Evolutionary conservation across 2,329 filamentous ascomycete species (phyloP), one percentile per base, ranked within the genome.

Genomic region (Torrubiella hemipterigena): DNA sequence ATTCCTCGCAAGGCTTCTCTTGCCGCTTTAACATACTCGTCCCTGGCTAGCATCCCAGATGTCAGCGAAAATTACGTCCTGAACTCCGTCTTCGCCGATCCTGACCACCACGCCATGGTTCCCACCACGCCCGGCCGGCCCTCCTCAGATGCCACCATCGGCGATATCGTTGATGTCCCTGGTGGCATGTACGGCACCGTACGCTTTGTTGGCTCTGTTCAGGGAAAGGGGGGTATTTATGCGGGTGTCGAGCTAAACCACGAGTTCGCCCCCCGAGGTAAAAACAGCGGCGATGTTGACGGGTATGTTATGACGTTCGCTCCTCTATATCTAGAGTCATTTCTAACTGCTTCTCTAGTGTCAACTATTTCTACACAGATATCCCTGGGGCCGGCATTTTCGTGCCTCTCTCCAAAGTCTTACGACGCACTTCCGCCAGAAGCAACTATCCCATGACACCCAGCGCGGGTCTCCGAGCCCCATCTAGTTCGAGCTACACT

Each of bases 211-310:
- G 91, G 91, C 27, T 65, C 67, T 23, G 89, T 98, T 24, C 73
- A 77, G 44, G 87, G 87, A 40, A 95, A 94, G 63, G 85, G 81
- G 44, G 91, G 91, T 30, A 72, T 73, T 14, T 98, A 98, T 63
- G 86, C 84, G 19, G 91, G 91, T 27, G 83, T 98, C 21, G 91
- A 98, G 56, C 67, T 98, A 40, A 75, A 79, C 46, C 64, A 73
- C 32, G 82, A 93, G 43, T 93, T 80, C 61, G 82, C 86, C 20
- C 56, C 68, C 31, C 74, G 81, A 50, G 91, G 91, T 20, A 98
- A 98, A 66, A 98, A 98, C 51, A 93, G 73, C 47, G 91, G 91
- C 40, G 87, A 94, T 54, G 91, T 96, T 33, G 89, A 96, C 44
- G 91, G 89, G 83, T 89, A 67, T 57, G 73, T 28, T 18, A 26